Evolutionary conservation across 352 stramenopile genomes (phyloP), one percentile per base, ranked within the genome.

Genomic region (Pythium aristosporum): DNA sequence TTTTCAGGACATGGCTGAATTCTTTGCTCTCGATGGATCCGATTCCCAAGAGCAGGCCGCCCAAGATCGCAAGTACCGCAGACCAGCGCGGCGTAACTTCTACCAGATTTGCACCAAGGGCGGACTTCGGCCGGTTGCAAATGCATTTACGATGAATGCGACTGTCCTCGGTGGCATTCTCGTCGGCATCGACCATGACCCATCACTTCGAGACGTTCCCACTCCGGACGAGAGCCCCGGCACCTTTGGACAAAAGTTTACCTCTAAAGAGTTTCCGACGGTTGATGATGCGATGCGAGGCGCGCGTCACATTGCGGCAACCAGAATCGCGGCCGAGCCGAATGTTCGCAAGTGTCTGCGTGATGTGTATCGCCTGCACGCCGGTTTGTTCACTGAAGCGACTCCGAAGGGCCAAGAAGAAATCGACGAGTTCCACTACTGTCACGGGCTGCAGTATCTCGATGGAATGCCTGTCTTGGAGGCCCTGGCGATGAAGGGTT

Each of bases 91-190:
- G 11, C 85, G 87, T 47, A 96, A 91, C 54, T 93, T 92, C 51
- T 96, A 96, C 65, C 85, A 96, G 57, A 93, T 96, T 28, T 94
- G 87, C 55, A 92, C 82, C 15, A 96, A 96, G 59, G 87, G 73
- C 48, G 87, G 85, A 23, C 71, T 96, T 21, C 84, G 87, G 18
- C 73, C 74, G 15, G 66, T 94, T 13, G 86, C 83, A 11, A 63
- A 76, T 42, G 82, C 83, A 11, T 96, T 96, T 68, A 94, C 87
- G 32, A 92, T 96, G 82, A 94, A 91, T 64, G 76, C 87, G 15
- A 88, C 82, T 18, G 86, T 94, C 9, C 65, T 96, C 20, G 87
- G 87, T 69, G 87, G 87, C 16, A 79, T 92, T 48, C 67, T 94
- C 10, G 81, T 81, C 54, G 81, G 81, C 9, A 58, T 92, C 16